These are phyloP conservation scores for Fusarium bulbicola DNA, from an alignment of 2,329 filamentous ascomycete genomes.

Conservation along the genomic window DNA sequence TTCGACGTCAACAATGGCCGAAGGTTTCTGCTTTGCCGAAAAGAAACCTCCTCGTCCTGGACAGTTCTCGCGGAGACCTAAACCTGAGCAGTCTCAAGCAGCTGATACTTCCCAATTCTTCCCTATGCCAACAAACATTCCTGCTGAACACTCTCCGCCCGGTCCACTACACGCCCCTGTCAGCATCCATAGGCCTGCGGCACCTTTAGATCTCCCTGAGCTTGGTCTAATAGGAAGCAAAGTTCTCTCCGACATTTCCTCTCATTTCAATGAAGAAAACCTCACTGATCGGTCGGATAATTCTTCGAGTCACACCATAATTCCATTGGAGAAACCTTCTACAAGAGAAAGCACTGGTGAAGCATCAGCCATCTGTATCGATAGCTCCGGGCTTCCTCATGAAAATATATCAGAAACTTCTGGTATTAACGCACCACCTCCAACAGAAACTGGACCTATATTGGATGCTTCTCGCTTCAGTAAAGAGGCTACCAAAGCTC, in stretches of 20 bases:
- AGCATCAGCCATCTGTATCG: neutral
- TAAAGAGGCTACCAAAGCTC: neutral
- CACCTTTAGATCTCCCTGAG: constrained; percentile 31
- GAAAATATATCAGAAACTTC: neutral
- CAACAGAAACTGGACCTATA: neutral
- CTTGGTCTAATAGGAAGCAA: constrained; percentile 9
- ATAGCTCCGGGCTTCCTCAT: neutral
- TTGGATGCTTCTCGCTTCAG: neutral
- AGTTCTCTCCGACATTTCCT: neutral
- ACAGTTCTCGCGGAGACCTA: constrained; percentile 34
- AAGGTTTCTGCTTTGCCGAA: constrained; percentile 36
- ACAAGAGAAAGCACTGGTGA: neutral
- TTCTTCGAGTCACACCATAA: neutral
- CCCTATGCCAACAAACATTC: neutral
- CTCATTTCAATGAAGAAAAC: neutral
- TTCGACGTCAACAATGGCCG: constrained; percentile 33
- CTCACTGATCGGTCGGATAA: neutral
- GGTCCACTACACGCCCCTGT: neutral
- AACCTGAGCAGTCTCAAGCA: constrained; percentile 5
- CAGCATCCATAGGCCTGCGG: neutral
- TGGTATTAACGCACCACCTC: neutral
- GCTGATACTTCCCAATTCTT: neutral
- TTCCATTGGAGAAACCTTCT: neutral
- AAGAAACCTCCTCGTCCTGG: constrained; percentile 33
- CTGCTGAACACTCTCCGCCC: neutral